Percentiles rank a stretch among this genome's conserved stretches.
Conservation (phyloP, 768 basidiomycete genomes). For the Tremella yokohamensis region DNA sequence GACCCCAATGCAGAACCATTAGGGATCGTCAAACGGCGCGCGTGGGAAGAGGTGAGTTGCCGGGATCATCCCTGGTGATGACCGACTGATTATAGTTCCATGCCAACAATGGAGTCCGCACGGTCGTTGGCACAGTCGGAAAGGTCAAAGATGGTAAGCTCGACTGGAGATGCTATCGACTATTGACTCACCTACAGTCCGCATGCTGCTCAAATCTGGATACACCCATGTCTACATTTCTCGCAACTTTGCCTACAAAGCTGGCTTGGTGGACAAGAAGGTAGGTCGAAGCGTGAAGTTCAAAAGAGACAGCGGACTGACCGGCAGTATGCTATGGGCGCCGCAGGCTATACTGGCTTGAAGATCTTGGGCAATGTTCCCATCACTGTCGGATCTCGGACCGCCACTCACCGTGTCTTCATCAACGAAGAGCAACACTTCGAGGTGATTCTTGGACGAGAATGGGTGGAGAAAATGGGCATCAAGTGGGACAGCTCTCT, state of each 20-base stretch:
- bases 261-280: slow-evolving; percentile 82
- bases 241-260: slow-evolving; percentile 79
- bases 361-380: slow-evolving; percentile 71
- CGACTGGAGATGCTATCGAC: not conserved
- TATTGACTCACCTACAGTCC: slow-evolving; percentile 56
- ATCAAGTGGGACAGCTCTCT: slow-evolving; percentile 55
- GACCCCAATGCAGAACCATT: slow-evolving; percentile 58
- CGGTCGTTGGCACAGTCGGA: slow-evolving; percentile 84
- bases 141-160: slow-evolving; percentile 76
- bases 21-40: slow-evolving; percentile 29
- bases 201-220: slow-evolving; percentile 89
- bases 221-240: slow-evolving; percentile 94
- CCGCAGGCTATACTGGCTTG: slow-evolving; percentile 84
- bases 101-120: slow-evolving; percentile 85
- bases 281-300: slow-evolving; percentile 39
- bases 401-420: slow-evolving; percentile 61
- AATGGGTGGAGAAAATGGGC: slow-evolving; percentile 64
- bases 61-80: slow-evolving; percentile 4
- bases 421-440: slow-evolving; percentile 93
- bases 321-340: slow-evolving; percentile 65
- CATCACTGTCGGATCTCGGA: slow-evolving; percentile 60
- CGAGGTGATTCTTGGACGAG: slow-evolving; percentile 86
- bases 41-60: slow-evolving; percentile 38
- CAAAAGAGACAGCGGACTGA: not conserved
- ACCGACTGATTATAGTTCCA: slow-evolving; percentile 60